These are phyloP conservation scores for Aurantiochytrium sp. DNA, from an alignment of 108 stramenopile species.

Conservation along the genomic window DNA sequence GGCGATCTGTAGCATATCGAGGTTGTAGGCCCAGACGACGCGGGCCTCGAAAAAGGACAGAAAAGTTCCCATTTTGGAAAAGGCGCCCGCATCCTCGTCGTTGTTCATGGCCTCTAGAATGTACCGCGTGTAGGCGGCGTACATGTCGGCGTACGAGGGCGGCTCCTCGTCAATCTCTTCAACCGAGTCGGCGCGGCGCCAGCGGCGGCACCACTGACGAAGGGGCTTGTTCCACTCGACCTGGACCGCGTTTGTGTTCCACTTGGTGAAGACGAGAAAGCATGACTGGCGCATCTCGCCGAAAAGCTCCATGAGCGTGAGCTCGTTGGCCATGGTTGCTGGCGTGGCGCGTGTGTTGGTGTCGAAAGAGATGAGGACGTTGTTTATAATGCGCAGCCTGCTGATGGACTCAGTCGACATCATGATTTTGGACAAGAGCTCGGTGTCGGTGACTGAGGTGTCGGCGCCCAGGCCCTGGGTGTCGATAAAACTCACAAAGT, in stretches of 20 bases:
- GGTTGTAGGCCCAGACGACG: background rate
- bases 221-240: background rate
- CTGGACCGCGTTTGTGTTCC: constrained; percentile 21
- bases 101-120: constrained; percentile 22
- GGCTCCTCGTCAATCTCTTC: constrained; percentile 6
- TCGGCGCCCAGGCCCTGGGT: constrained; percentile 22
- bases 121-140: background rate
- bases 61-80: constrained; percentile 25
- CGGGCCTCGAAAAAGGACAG: constrained; percentile 28
- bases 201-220: background rate
- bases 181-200: constrained; percentile 5
- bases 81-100: background rate
- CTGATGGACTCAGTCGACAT: constrained; percentile 15
- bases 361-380: background rate
- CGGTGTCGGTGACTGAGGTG: constrained; percentile 14
- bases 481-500: background rate
- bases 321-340: constrained; percentile 11
- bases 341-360: constrained; percentile 26
- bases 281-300: constrained; percentile 23
- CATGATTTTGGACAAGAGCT: constrained; percentile 15
- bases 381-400: constrained; percentile 15
- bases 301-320: constrained; percentile 18
- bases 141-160: constrained; percentile 21
- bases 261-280: constrained; percentile 14
- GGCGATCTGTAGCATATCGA: background rate